Conservation (phyloP, 257 asterid species). For the Solanum ossicruentum region DNA sequence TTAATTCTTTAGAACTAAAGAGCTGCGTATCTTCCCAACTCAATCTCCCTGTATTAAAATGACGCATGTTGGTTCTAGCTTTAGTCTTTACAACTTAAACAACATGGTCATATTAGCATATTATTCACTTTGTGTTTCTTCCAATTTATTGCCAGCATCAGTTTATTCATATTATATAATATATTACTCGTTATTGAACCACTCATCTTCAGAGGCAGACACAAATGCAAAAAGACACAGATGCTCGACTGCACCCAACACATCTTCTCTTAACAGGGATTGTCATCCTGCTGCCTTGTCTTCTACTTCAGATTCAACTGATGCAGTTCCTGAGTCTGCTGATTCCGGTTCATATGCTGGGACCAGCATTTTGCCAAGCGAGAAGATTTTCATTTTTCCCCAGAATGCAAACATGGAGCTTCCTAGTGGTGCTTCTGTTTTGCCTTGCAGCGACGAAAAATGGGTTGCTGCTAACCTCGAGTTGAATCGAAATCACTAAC, state of each 20-base stretch:
- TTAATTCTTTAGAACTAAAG: background rate
- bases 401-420: constrained; percentile 10
- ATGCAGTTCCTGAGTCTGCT: background rate
- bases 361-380: background rate
- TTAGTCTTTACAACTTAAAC: background rate
- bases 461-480: constrained; percentile 37
- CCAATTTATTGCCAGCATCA: background rate
- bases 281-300: background rate
- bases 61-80: background rate
- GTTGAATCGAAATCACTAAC: background rate
- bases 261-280: background rate
- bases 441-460: constrained; percentile 26
- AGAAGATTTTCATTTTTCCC: constrained; percentile 29
- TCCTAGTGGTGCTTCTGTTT: constrained; percentile 23
- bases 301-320: background rate
- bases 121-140: background rate
- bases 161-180: background rate
- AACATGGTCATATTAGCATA: background rate
- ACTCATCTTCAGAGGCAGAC: constrained; percentile 7
- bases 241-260: constrained; percentile 5
- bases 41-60: background rate
- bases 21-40: background rate
- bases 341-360: constrained; percentile 1
- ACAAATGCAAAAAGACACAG: constrained; percentile 24
- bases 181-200: background rate